A percentile compares a stretch with the other conserved stretches of the same genome.
phyloP scores from a whole-genome alignment of 1,284 basidiomycete genomes.

The Cryptococcus amylolentus region DNA sequence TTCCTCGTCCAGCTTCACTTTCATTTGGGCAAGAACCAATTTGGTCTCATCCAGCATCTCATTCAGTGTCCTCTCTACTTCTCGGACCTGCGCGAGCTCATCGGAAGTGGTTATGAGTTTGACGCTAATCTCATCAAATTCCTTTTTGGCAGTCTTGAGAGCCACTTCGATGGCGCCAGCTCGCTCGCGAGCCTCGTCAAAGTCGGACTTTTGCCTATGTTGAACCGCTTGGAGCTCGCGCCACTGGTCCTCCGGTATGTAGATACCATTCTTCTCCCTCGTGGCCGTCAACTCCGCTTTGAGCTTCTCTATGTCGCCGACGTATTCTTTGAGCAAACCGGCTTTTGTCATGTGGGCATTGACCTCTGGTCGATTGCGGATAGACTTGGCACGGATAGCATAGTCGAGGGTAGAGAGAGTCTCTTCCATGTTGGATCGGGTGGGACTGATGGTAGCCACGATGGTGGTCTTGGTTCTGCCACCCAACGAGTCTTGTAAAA shows the following conservation, averaged over 20 bases:
- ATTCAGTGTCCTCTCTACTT: constrained; percentile 57
- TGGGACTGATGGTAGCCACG: constrained; percentile 91
- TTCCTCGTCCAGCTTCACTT: constrained; percentile 69
- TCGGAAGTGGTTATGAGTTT: constrained; percentile 68
- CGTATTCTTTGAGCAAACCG: constrained; percentile 88
- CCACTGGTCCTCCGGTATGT: constrained; percentile 85
- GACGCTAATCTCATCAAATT: constrained; percentile 82
- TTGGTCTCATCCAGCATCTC: constrained; percentile 59
- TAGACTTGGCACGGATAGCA: constrained; percentile 91
- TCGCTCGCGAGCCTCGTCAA: constrained; percentile 75
- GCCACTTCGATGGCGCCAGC: constrained; percentile 79
- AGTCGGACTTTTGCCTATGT: constrained; percentile 68
- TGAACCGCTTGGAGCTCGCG: constrained; percentile 73
- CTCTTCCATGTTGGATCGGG: constrained; percentile 90
- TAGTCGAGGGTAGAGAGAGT: constrained; percentile 98
- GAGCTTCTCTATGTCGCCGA: constrained; percentile 90
- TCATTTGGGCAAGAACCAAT: constrained; percentile 58
- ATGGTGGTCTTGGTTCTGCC: constrained; percentile 97
- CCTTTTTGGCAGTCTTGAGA: constrained; percentile 72
- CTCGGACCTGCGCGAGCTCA: constrained; percentile 60
- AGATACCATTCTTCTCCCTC: constrained; percentile 91
- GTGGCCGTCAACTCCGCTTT: constrained; percentile 83
- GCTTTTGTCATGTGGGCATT: constrained; percentile 93
- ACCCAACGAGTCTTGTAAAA: constrained; percentile 98
- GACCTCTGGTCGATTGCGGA: constrained; percentile 91